A percentile compares a stretch with the other conserved stretches of the same genome.
Evolutionary conservation across 306 rosid species (phyloP).

Genomic region (Gastrolobium villosum): DNA sequence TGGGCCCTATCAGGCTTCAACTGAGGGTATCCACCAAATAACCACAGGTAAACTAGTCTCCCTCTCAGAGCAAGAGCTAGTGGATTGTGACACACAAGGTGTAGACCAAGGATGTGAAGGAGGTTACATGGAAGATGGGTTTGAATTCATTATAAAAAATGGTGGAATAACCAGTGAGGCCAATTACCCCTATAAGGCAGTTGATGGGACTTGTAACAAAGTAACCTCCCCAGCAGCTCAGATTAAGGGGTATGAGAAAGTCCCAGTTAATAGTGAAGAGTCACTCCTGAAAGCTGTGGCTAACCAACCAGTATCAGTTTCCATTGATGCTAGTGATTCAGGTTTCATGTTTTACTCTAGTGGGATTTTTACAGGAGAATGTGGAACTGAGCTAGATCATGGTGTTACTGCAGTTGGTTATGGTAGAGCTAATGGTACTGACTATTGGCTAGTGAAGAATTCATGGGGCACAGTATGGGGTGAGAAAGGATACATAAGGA

Average conservation of each 20-base stretch:
- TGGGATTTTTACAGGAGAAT: slow-evolving; percentile 44
- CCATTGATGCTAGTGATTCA: slow-evolving; percentile 44
- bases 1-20: no score
- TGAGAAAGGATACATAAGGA: slow-evolving; percentile 52
- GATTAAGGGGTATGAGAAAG: slow-evolving; percentile 51
- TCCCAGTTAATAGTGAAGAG: slow-evolving; percentile 37
- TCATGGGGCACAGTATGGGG: slow-evolving; percentile 54
- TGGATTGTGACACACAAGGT: slow-evolving; percentile 48
- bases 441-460: slow-evolving; percentile 54
- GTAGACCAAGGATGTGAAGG: slow-evolving; percentile 49
- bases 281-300: slow-evolving; percentile 47
- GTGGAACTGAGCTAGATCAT: slow-evolving; percentile 53
- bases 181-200: slow-evolving; percentile 46
- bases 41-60: slow-evolving; percentile 35
- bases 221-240: not conserved
- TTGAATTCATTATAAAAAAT: slow-evolving; percentile 46
- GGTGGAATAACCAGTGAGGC: slow-evolving; percentile 47
- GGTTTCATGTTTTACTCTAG: slow-evolving; percentile 38
- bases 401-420: slow-evolving; percentile 53
- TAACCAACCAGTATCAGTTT: slow-evolving; percentile 50
- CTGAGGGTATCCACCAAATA: slow-evolving; percentile 40
- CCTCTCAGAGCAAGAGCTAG: slow-evolving; percentile 49
- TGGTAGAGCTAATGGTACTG: slow-evolving; percentile 44
- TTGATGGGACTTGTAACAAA: slow-evolving; percentile 38
- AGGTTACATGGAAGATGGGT: slow-evolving; percentile 48